Base-by-base conservation (phyloP, 2,329 filamentous ascomycete genomes). In the Colletotrichum eremochloae region DNA sequence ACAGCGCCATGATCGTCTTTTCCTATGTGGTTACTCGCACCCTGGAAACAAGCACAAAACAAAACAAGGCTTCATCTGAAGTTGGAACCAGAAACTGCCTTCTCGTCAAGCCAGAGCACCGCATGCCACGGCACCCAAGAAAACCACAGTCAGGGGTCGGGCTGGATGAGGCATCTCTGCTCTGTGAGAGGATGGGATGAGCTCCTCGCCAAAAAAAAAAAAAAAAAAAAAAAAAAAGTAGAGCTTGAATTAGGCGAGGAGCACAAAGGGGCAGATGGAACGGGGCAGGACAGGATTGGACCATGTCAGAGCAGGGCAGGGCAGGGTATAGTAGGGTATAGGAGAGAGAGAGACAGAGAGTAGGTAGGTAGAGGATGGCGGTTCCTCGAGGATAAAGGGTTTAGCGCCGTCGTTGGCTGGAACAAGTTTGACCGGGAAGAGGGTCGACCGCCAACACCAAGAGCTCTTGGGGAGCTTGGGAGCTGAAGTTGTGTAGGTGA, bases 1-100 rank as follows among this genome's bases (percentile, higher is more conserved):
- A 60, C 53, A 36, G 67, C 71, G 67, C 71, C 71, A 73, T 73
- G 71, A 33, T 71, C 61, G 40, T 73, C 40, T 73, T 62, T 55
- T 60, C 15, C 58, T 44, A 38, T 46, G 66, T 68, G 31, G 24
- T 69, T 42, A 46, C 64, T 71, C 57, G 57, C 64, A 68, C 57
- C 33, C 64, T 58, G 44, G 66, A 73, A 73, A 73, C 71, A 56
- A 50, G 61, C 61, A 67, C 67, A 73, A 71, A 73, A 73, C 67
- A 71, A 67, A 67, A 71, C 67, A 62, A 67, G 70, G 42, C 71
- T 67, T 67, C 67, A 69, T 72, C 71, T 71, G 67, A 67, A 52
- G 71, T 70, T n/a, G 61, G 42, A 36, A 67, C 36, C 56, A 67
- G 55, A 67, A 62, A 56, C 56, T 71, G 67, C 40, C 31, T 57